Evolutionary conservation across 2,329 filamentous ascomycete species (phyloP).

Genomic region (Alternaria infectoria): DNA sequence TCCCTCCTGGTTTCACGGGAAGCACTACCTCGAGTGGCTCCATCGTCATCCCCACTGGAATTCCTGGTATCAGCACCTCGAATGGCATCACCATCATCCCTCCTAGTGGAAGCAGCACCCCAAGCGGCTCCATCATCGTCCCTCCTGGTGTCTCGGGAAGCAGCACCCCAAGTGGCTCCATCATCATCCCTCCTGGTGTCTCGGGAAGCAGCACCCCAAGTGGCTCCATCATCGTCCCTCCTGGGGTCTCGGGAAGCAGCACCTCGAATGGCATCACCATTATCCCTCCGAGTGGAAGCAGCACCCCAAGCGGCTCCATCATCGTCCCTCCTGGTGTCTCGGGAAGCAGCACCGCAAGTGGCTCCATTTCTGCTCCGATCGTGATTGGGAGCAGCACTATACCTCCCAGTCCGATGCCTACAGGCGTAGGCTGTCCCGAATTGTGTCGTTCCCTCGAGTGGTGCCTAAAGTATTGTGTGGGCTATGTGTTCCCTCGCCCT

Average conservation of each 20-base stretch:
- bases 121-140: not conserved
- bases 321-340: not conserved
- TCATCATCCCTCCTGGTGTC: not conserved
- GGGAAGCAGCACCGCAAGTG: not conserved
- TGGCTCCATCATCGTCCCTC: not conserved
- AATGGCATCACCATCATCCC: not conserved
- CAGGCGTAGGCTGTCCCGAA: slow-evolving; percentile 6
- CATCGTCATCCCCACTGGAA: not conserved
- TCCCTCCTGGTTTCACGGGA: not conserved
- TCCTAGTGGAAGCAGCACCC: not conserved
- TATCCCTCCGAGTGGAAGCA: too few relatives aligned
- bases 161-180: not conserved
- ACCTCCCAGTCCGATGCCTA: not conserved
- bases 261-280: not conserved
- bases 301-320: too few relatives aligned
- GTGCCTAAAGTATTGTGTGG: slow-evolving; percentile 9
- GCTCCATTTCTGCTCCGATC: not conserved
- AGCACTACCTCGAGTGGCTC: not conserved
- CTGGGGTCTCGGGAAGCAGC: not conserved
- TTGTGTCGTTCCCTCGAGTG: not conserved
- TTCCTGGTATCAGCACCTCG: not conserved
- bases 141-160: not conserved
- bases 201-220: not conserved
- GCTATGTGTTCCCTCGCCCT: slow-evolving; percentile 1
- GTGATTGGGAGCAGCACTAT: not conserved